Base-by-base conservation (phyloP, 108 stramenopile species). In the Cyclotella baltica region DNA sequence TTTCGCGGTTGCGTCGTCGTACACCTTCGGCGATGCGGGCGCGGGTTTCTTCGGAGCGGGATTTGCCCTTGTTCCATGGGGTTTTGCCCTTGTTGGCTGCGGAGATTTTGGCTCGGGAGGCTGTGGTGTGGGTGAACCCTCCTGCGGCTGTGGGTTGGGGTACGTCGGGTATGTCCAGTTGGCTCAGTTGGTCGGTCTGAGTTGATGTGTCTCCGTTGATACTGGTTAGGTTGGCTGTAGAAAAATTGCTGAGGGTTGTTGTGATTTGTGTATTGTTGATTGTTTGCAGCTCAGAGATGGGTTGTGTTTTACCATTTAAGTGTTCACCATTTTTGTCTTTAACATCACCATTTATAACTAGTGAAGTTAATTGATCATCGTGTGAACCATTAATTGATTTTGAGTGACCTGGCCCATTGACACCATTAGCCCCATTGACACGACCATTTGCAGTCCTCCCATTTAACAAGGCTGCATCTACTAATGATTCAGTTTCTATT, bases 1-100 rank as follows among this genome's bases (percentile, higher is more conserved):
- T 66, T 74, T 92, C 85, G 29, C 93, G 88, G 53, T 92, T 91
- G 34, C 50, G 63, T 28, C 86, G 84, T 9, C 88, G 90, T 0
- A 93, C 92, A 22, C 92, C 94, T 50, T 88, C 92, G 11, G 92
- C 89, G 56, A 95, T 95, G 47, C 85, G 70, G 9, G 84, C 80
- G 19, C 74, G 79, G n/a, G 78, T 83, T 75, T 95, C 94, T n/a
- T 87, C 85, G 15, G 92, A 87, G 19, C 89, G 88, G 13, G 68
- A 15, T 73, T 88, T 85, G 13, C 94, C 94, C 72, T 92, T 95
- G 77, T 95, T 95, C 94, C 94, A 95, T 4, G 94, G 94, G 23
- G 81, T 85, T 76, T 90, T 95, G 15, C 94, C 94, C 72, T 90
- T 91, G 79, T 95, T 95, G 74, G 94, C 94, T 1, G 89, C 89